Conservation (phyloP, 495 filamentous ascomycete genomes). For the Hypoxylon rickii region DNA sequence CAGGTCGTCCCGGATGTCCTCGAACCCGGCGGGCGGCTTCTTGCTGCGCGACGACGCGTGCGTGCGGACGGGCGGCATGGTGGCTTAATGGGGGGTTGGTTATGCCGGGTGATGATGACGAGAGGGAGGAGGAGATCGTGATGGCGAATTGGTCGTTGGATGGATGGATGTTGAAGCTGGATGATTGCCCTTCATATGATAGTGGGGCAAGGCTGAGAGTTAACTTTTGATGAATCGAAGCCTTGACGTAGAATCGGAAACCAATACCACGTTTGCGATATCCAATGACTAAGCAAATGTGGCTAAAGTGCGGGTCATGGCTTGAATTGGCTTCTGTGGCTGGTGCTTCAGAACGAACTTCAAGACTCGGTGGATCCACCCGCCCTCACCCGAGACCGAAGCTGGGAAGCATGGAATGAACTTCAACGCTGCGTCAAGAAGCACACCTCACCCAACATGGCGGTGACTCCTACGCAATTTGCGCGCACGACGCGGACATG, state of each 20-base stretch:
- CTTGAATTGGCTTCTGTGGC: slow-evolving; percentile 1
- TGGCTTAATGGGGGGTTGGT: slow-evolving; percentile 22
- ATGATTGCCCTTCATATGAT: too few relatives aligned
- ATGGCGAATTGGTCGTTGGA: too few relatives aligned
- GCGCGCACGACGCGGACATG: slow-evolving; percentile 88
- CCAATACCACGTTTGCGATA: too few relatives aligned
- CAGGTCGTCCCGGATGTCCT: slow-evolving; percentile 94
- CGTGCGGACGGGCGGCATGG: slow-evolving; percentile 82
- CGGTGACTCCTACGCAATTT: slow-evolving; percentile 90
- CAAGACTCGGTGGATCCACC: too few relatives aligned
- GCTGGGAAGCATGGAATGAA: slow-evolving; percentile 29
- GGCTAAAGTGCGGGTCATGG: neutral
- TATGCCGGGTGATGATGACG: neutral
- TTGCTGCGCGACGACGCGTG: slow-evolving; percentile 69
- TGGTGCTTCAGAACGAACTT: too few relatives aligned
- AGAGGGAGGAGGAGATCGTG: neutral
- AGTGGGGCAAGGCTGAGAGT: slow-evolving; percentile 34
- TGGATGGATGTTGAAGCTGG: too few relatives aligned
- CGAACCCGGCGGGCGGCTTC: slow-evolving; percentile 92
- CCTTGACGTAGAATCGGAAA: too few relatives aligned
- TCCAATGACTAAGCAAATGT: slow-evolving; percentile 20
- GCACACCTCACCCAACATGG: slow-evolving; percentile 42
- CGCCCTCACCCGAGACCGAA: slow-evolving; percentile 22
- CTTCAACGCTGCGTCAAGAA: slow-evolving; percentile 28
- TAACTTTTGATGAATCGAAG: slow-evolving; percentile 3